Conservation (phyloP, 257 asterid genomes). For the Gentiana macrophylla region DNA sequence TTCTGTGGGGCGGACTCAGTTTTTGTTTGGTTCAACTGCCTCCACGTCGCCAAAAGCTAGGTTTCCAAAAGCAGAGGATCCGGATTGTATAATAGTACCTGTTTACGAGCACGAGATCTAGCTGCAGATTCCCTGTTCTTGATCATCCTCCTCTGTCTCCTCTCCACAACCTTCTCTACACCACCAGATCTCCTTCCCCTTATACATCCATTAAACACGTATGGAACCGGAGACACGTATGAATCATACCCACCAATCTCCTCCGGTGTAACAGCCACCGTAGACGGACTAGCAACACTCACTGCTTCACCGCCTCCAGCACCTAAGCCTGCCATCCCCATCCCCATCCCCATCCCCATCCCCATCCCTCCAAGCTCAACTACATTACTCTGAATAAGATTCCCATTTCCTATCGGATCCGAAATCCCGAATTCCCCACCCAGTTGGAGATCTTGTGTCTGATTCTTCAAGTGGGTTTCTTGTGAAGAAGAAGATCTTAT, state of each 20-base stretch:
- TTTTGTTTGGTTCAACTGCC: too few species aligned
- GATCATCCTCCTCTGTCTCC: slow-evolving; percentile 96
- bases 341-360: slow-evolving; percentile 29
- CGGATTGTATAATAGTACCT: slow-evolving; percentile 29
- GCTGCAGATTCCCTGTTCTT: slow-evolving; percentile 97
- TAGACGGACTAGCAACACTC: slow-evolving; percentile 35
- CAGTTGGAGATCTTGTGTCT: slow-evolving; percentile 23
- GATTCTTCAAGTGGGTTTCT: slow-evolving; percentile 22
- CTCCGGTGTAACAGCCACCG: slow-evolving; percentile 64
- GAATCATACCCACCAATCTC: slow-evolving; percentile 42
- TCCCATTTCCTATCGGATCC: slow-evolving; percentile 30
- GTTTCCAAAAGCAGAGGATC: too few species aligned
- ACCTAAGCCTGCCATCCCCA: slow-evolving; percentile 30
- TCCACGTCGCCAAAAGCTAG: too few species aligned
- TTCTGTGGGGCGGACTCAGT: too few species aligned
- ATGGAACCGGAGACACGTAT: slow-evolving; percentile 69
- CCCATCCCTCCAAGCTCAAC: slow-evolving; percentile 43
- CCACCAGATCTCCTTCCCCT: slow-evolving; percentile 60
- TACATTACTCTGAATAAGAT: slow-evolving; percentile 32
- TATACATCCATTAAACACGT: slow-evolving; percentile 52
- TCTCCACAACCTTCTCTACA: slow-evolving; percentile 83
- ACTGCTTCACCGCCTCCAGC: slow-evolving; percentile 24
- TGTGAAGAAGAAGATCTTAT: slow-evolving; percentile 31
- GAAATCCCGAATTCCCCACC: slow-evolving; percentile 40
- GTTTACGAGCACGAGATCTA: slow-evolving; percentile 92